Conservation (phyloP, 805 yeast genomes). For the Candida loeiensis region DNA sequence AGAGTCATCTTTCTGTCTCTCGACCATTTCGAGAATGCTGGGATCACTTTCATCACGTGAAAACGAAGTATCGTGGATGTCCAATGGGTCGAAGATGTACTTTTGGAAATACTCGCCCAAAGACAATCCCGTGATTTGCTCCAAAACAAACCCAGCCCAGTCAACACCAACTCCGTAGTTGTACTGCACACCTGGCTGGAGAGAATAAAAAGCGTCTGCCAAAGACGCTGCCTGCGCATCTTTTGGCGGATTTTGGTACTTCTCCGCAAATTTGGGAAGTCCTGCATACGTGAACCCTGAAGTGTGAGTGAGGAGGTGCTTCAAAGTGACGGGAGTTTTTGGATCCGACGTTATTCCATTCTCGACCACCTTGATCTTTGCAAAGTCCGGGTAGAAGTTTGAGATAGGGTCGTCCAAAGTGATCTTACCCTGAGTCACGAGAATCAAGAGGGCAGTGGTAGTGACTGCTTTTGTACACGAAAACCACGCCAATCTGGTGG, state of each 20-base stretch:
- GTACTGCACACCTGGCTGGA: constrained; percentile 39
- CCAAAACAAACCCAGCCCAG: constrained; percentile 36
- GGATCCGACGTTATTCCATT: constrained; percentile 27
- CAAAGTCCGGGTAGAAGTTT: constrained; percentile 29
- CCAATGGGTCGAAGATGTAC: constrained; percentile 31
- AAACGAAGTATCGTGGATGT: background rate
- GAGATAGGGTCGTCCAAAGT: constrained; percentile 33
- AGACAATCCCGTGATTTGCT: constrained; percentile 28
- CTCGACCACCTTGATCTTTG: constrained; percentile 18
- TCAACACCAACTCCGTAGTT: constrained; percentile 36
- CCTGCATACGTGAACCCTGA: constrained; percentile 22
- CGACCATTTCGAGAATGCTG: background rate
- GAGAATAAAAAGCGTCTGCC: background rate
- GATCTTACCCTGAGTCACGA: constrained; percentile 29
- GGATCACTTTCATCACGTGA: background rate
- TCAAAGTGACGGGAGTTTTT: constrained; percentile 19
- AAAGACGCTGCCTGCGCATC: background rate
- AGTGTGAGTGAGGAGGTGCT: constrained; percentile 28
- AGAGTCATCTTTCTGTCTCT: background rate
- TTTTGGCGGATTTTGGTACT: background rate
- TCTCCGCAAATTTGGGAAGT: background rate
- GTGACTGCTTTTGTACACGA: constrained; percentile 37
- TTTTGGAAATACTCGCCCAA: constrained; percentile 31
- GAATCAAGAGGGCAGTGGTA: constrained; percentile 29
- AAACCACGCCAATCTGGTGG: constrained; percentile 16